phyloP scores from a whole-genome alignment of 306 rosid species.

The Cucumis melo region DNA sequence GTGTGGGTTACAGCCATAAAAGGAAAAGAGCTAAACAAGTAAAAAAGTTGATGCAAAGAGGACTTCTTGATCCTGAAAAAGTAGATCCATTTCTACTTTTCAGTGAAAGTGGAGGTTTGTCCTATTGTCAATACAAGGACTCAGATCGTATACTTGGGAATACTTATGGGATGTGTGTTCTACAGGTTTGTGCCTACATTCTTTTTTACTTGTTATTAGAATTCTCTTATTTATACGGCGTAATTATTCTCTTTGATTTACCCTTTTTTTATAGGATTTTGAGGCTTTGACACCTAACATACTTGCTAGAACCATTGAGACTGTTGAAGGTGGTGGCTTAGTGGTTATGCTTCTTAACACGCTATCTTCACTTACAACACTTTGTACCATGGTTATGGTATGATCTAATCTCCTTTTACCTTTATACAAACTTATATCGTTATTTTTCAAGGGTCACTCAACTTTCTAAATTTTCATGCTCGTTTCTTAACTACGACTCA shows the following conservation, averaged over 20 bases:
- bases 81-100: slow-evolving; percentile 71
- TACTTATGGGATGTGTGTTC: slow-evolving; percentile 87
- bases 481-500: background rate
- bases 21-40: slow-evolving; percentile 66
- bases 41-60: slow-evolving; percentile 52
- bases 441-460: no score
- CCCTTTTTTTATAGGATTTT: slow-evolving; percentile 42
- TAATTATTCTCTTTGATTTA: background rate
- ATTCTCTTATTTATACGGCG: background rate
- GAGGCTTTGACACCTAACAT: slow-evolving; percentile 89
- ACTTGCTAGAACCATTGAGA: slow-evolving; percentile 83
- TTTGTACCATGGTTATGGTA: slow-evolving; percentile 96
- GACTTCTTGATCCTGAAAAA: slow-evolving; percentile 71
- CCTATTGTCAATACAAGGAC: slow-evolving; percentile 62
- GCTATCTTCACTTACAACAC: slow-evolving; percentile 63
- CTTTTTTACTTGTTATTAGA: background rate
- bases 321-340: slow-evolving; percentile 90
- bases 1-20: slow-evolving; percentile 42
- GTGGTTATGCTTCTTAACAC: slow-evolving; percentile 59
- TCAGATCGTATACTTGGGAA: slow-evolving; percentile 77
- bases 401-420: background rate
- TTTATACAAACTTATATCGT: background rate
- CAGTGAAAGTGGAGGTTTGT: slow-evolving; percentile 47
- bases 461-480: background rate
- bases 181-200: slow-evolving; percentile 40